Base-by-base conservation (phyloP, 2,329 filamentous ascomycete species). In the Fusarium sacchari region DNA sequence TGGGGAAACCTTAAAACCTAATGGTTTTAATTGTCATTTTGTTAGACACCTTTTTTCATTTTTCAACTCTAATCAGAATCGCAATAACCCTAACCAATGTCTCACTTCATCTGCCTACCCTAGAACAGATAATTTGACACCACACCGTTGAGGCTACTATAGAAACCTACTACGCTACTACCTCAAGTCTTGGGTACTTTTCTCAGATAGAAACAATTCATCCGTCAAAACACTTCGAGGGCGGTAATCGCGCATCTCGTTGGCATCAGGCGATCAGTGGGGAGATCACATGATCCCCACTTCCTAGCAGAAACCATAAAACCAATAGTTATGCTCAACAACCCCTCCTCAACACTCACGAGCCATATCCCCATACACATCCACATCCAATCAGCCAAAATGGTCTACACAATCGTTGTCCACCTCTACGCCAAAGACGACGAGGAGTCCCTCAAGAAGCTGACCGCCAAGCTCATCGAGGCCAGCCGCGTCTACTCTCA, bases 391-490 rank as follows among this genome's bases (percentile, higher is more conserved):
- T 37, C 43, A 18, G 40, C 43, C 60, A 74, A 62, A 24, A 91
- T 91, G 89, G 90, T 91, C 74, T 92, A 92, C 83, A 92, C 90
- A 69, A 89, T 92, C 75, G 89, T 91, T 75, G 90, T 92, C 55
- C 90, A 92, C 81, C 86, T 94, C 71, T 89, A 91, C 83, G 91
- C 92, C 72, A 94, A 94, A 79, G 86, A 90, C 64, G 88, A 92
- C 77, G 82, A 86, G 18, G 88, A 89, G 61, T 86, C 86, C 79
- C 91, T 94, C 82, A 83, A 86, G 69, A 93, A 92, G 82, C 84
- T 94, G 66, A 89, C 90, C 77, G 89, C 89, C 64, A 94, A 94
- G 85, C 89, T 94, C 64, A 88, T 92, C 79, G 92, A 94, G 80
- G 92, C 92, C n/a, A 91, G 90, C 67, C 87, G 89, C 71, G 87